These are phyloP conservation scores for Typha latifolia DNA, from an alignment of 176 grass and related monocot genomes.

Conservation along the genomic window DNA sequence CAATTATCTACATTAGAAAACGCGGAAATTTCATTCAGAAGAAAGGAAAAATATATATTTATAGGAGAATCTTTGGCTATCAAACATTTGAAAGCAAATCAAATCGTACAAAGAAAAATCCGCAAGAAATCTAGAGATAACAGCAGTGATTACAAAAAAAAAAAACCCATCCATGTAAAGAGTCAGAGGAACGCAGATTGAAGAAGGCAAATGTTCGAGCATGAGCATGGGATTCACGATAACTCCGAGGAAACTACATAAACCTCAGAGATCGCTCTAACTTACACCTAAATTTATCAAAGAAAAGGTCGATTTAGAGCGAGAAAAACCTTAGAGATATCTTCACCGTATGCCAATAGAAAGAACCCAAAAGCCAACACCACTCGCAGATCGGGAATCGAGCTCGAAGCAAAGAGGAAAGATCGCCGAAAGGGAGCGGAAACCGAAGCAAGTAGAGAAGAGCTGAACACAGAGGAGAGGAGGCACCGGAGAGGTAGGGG, in stretches of 20 bases:
- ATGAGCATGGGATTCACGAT: too few relatives aligned
- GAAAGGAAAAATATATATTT: neutral
- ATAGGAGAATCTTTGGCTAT: neutral
- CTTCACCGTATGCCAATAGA: neutral
- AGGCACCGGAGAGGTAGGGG: neutral
- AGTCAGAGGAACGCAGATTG: too few relatives aligned
- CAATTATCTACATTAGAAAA: conserved; percentile 4
- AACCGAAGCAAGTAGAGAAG: neutral
- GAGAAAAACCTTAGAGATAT: conserved; percentile 2
- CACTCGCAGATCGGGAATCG: conserved; percentile 6
- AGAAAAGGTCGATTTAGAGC: neutral
- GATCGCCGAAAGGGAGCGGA: neutral
- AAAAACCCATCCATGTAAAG: too few relatives aligned
- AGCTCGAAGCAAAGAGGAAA: neutral
- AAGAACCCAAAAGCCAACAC: conserved; percentile 1
- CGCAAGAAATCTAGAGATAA: neutral
- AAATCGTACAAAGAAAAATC: neutral
- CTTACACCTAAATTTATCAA: neutral
- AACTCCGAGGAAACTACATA: neutral
- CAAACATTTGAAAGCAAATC: neutral
- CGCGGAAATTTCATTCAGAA: too few relatives aligned
- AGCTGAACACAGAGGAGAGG: neutral
- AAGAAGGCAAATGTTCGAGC: too few relatives aligned
- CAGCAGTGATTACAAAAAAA: neutral
- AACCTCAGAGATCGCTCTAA: neutral